phyloP scores from a whole-genome alignment of 1,139 yeast genomes.

The Candida frijolesensis region DNA sequence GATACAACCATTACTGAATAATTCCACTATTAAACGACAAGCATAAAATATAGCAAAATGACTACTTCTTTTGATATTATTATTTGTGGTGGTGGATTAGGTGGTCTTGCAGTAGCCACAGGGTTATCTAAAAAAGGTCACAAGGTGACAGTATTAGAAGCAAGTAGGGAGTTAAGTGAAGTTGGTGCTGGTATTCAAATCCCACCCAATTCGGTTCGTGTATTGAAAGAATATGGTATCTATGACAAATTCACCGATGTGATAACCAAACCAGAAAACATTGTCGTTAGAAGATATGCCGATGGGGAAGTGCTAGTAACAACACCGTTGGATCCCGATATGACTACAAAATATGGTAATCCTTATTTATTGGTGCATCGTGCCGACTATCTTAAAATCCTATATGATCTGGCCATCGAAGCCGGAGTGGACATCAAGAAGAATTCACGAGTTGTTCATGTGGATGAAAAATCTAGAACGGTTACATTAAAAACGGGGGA shows the following conservation, averaged over 20 bases:
- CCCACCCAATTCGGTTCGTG: slow-evolving; percentile 33
- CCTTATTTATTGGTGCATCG: slow-evolving; percentile 30
- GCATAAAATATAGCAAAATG: neutral
- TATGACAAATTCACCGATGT: slow-evolving; percentile 21
- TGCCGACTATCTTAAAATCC: slow-evolving; percentile 30
- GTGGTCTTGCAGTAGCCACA: slow-evolving; percentile 39
- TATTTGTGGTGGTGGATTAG: slow-evolving; percentile 37
- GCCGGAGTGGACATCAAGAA: slow-evolving; percentile 23
- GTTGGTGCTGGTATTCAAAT: slow-evolving; percentile 45
- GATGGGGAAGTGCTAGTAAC: slow-evolving; percentile 24
- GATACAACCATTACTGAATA: neutral
- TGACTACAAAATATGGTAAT: slow-evolving; percentile 22
- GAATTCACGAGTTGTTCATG: slow-evolving; percentile 22
- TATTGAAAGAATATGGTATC: slow-evolving; percentile 27
- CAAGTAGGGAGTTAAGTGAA: slow-evolving; percentile 34
- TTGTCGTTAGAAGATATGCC: slow-evolving; percentile 25
- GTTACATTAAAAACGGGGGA: slow-evolving; percentile 26
- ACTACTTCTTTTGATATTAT: slow-evolving; percentile 1
- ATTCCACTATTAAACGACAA: neutral
- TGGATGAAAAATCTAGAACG: slow-evolving; percentile 24
- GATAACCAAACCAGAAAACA: slow-evolving; percentile 27
- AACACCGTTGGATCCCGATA: slow-evolving; percentile 25
- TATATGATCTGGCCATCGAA: slow-evolving; percentile 25
- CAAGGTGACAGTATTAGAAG: slow-evolving; percentile 32
- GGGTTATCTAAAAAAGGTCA: slow-evolving; percentile 35